Base-by-base conservation (phyloP, 495 filamentous ascomycete species). In the Trichoderma asperelloides region DNA sequence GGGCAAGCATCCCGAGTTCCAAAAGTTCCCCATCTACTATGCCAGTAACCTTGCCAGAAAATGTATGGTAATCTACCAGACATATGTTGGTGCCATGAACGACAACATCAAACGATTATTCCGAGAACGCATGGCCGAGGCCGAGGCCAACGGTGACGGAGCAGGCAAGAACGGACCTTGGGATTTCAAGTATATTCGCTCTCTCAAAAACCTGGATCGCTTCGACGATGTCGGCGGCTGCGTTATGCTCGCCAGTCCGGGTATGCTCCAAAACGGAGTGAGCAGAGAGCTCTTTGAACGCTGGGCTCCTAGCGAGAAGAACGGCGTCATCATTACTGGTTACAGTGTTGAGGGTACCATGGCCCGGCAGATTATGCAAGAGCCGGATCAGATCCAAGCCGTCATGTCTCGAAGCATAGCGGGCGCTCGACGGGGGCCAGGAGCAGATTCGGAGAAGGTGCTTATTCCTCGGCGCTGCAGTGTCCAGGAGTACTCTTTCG, bases 41-140 rank as follows among this genome's bases (percentile, higher is more conserved):
- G 95, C 95, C 63, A 92, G 89, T 68, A 96, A 94, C 73, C 84
- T 97, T 62, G 95, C 95, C 1, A 81, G 94, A 69, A 95, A 96
- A 76, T 98, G 95, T 74, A 98, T 98, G 95, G 85, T 96, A 21
- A 93, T 98, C 7, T 98, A 98, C 73, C 94, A 97, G 76, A 98
- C 95, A 1, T 98, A 97, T 73, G 90, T 97, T 68, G 89, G 91
- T 65, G 91, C 92, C 30, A 98, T 98, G 95, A 98, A 98, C 74
- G 94, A 97, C 74, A 97, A 96, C 71, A 98, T 98, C 78, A 97
- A 96, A 73, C 85, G 90, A 2, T 83, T 95, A 9, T 96, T 96
- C 78, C 83, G 90, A 23, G 89, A 94, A 73, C 85, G 91, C 33
- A 91, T 93, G 87, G 90, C 89, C 5, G 91, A 96, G 76, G 91